These are phyloP conservation scores for Lophiotrema nucula DNA, from an alignment of 495 filamentous ascomycete species.

Conservation along the genomic window DNA sequence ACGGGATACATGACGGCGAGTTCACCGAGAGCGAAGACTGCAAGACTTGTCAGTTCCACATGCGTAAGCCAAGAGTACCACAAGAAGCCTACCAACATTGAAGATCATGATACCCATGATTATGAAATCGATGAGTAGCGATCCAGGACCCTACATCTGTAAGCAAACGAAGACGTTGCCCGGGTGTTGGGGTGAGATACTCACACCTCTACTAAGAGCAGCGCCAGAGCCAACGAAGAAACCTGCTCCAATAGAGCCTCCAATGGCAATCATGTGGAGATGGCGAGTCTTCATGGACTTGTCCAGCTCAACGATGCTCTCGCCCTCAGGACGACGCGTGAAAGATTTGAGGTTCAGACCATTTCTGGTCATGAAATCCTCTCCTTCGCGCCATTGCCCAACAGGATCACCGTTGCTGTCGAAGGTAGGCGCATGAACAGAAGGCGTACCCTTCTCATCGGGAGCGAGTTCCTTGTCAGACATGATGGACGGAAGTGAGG, in stretches of 20 bases:
- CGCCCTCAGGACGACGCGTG: constrained; percentile 27
- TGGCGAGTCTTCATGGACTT: constrained; percentile 39
- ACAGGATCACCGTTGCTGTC: neutral
- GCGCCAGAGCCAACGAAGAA: constrained; percentile 41
- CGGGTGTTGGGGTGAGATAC: constrained; percentile 8
- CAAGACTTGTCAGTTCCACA: constrained; percentile 15
- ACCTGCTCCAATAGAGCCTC: constrained; percentile 42
- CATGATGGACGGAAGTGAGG: constrained; percentile 8
- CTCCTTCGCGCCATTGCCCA: constrained; percentile 4
- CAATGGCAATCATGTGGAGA: constrained; percentile 45
- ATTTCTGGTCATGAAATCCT: constrained; percentile 35
- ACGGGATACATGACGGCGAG: constrained; percentile 68
- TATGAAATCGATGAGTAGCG: constrained; percentile 48
- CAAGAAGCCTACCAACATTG: constrained; percentile 41
- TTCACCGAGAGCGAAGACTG: constrained; percentile 66
- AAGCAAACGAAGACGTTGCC: neutral
- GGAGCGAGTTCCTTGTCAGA: neutral
- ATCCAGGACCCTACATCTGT: constrained; percentile 27
- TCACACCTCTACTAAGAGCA: constrained; percentile 38
- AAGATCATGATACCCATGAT: constrained; percentile 57
- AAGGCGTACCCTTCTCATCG: constrained; percentile 14
- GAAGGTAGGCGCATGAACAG: neutral
- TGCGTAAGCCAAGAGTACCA: constrained; percentile 15
- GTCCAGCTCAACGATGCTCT: constrained; percentile 34
- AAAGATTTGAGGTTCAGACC: constrained; percentile 37